Evolutionary conservation across 2,329 filamentous ascomycete species (phyloP).

Genomic region (Tothia fuscella): DNA sequence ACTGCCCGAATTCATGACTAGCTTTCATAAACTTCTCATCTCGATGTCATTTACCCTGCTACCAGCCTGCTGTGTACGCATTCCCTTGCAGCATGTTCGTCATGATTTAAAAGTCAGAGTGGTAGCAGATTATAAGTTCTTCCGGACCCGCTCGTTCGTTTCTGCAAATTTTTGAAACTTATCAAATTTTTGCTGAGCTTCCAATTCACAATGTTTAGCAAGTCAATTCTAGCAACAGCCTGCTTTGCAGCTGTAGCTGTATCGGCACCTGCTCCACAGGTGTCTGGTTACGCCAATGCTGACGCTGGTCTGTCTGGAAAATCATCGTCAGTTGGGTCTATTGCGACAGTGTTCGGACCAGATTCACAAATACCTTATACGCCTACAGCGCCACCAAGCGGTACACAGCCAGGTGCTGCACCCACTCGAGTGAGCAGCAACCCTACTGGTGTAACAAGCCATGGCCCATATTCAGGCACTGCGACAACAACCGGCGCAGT

Average conservation of each 20-base stretch:
- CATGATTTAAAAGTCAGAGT: too few species aligned
- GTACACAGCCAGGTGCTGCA: too few species aligned
- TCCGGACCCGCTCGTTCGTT: too few species aligned
- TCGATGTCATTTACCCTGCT: too few species aligned
- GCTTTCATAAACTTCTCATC: too few species aligned
- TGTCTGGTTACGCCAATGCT: conserved; percentile 33
- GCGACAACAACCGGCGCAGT: conserved; percentile 60
- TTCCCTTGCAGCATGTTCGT: too few species aligned
- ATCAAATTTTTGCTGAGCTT: too few species aligned
- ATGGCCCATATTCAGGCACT: conserved; percentile 56
- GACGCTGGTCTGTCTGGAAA: conserved; percentile 30
- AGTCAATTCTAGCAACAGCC: neutral
- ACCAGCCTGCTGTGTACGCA: too few species aligned
- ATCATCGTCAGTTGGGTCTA: conserved; percentile 20
- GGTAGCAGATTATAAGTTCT: too few species aligned
- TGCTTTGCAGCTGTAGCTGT: conserved; percentile 21
- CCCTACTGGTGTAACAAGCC: conserved; percentile 48
- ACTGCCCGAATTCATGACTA: too few species aligned
- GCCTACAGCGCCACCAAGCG: conserved; percentile 20
- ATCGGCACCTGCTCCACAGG: conserved; percentile 27
- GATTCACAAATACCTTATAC: conserved; percentile 32
- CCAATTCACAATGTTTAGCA: neutral
- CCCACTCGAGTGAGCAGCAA: conserved; percentile 36
- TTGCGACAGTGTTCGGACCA: conserved; percentile 31
- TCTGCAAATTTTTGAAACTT: too few species aligned